Evolutionary conservation across 225 moss, liverwort and hornwort genomes (phyloP).

Genomic region (Sphagnum contortum): DNA sequence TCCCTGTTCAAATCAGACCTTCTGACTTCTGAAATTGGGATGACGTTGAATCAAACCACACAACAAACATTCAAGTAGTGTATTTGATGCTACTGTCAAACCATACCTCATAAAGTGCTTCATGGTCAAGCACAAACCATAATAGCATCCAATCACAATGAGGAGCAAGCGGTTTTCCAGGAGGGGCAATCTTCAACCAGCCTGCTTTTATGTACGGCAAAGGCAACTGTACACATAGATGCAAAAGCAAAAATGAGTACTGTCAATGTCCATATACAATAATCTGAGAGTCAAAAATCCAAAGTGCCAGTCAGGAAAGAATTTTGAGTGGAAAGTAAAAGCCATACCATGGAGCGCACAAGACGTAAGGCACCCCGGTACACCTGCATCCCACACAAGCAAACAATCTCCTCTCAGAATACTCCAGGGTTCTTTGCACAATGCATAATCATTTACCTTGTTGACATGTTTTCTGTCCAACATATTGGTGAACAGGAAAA

Average conservation of each 20-base stretch:
- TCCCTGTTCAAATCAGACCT: too few relatives aligned
- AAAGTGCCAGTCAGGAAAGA: too few relatives aligned
- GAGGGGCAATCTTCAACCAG: constrained; percentile 39
- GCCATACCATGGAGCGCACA: constrained; percentile 50
- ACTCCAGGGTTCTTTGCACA: background rate
- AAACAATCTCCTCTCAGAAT: background rate
- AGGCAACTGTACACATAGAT: constrained; percentile 36
- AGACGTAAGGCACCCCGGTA: constrained; percentile 55
- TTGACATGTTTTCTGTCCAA: too few relatives aligned
- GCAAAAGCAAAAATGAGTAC: constrained; percentile 2
- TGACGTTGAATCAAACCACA: background rate
- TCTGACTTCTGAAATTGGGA: background rate
- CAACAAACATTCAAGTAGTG: too few relatives aligned
- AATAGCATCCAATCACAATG: constrained; percentile 48
- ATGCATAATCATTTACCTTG: too few relatives aligned
- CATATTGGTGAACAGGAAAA: too few relatives aligned
- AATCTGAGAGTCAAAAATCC: too few relatives aligned
- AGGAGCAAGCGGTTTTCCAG: constrained; percentile 51
- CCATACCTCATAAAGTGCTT: constrained; percentile 46
- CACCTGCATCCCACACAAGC: constrained; percentile 22
- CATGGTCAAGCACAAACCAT: constrained; percentile 66
- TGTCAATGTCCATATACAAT: too few relatives aligned
- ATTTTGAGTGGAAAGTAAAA: too few relatives aligned
- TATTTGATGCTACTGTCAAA: background rate
- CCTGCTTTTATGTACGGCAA: constrained; percentile 58